Evolutionary conservation across 2,329 filamentous ascomycete species (phyloP).

Genomic region (Botrytis fragariae): DNA sequence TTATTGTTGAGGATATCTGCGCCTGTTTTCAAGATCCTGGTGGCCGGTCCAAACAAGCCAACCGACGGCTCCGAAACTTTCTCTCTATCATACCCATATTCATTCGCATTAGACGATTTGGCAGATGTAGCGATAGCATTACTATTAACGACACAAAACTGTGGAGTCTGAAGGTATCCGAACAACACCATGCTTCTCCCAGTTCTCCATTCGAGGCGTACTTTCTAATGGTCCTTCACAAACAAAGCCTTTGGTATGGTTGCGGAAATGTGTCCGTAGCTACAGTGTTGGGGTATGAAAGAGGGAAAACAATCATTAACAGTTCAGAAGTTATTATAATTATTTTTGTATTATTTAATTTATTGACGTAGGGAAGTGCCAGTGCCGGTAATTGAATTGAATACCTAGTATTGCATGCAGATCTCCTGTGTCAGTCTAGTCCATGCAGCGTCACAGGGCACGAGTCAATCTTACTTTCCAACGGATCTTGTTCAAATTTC

Average conservation of each 20-base stretch:
- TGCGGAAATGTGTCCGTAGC: not conserved
- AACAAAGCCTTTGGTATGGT: not conserved
- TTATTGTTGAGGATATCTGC: constrained; percentile 33
- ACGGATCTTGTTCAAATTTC: not conserved
- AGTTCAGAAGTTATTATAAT: not conserved
- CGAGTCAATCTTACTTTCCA: constrained; percentile 1
- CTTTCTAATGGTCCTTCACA: not conserved
- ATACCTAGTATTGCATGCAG: not conserved
- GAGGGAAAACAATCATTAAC: not conserved
- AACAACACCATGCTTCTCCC: constrained; percentile 33
- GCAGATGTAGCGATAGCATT: constrained; percentile 12
- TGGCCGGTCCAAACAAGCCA: constrained; percentile 32
- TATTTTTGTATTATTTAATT: not conserved
- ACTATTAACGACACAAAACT: constrained; percentile 28
- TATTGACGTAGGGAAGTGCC: not conserved
- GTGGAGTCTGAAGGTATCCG: constrained; percentile 31
- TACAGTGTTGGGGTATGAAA: not conserved
- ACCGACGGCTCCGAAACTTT: constrained; percentile 21
- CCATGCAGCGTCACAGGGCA: not conserved
- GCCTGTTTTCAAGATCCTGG: constrained; percentile 30
- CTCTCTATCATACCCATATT: constrained; percentile 2
- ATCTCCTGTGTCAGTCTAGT: not conserved
- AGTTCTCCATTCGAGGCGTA: constrained; percentile 14
- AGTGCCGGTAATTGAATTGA: not conserved
- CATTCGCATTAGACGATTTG: not conserved